These are phyloP conservation scores for Trichoderma sp. DNA, from an alignment of 2,329 filamentous ascomycete genomes.

Conservation along the genomic window DNA sequence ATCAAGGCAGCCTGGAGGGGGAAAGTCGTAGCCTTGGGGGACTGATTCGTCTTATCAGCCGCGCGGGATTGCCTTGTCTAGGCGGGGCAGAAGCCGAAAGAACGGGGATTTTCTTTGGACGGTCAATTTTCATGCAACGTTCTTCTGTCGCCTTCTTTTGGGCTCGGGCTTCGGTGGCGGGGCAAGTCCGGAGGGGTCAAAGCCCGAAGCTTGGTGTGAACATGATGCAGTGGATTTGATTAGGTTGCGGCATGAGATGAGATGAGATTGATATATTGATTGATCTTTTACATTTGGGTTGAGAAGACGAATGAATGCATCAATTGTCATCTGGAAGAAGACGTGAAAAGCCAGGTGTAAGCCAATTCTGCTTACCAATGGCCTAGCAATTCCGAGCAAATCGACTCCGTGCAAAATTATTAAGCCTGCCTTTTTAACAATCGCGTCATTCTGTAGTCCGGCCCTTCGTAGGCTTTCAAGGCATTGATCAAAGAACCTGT, in stretches of 20 bases:
- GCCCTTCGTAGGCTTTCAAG: too few species aligned
- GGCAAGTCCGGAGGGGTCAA: constrained; percentile 8
- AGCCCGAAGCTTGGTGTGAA: background rate
- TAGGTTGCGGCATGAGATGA: too few species aligned
- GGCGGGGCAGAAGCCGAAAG: constrained; percentile 14
- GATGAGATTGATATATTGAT: too few species aligned
- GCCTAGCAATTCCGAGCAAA: background rate
- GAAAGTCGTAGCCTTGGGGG: too few species aligned
- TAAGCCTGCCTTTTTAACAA: background rate
- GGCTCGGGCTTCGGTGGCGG: constrained; percentile 12
- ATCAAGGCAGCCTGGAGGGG: too few species aligned
- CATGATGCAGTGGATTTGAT: background rate
- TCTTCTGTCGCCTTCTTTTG: background rate
- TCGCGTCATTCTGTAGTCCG: background rate
- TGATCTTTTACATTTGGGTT: too few species aligned
- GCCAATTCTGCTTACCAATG: constrained; percentile 17
- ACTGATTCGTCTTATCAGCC: constrained; percentile 5
- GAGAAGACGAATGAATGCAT: background rate
- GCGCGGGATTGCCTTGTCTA: background rate
- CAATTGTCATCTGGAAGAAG: background rate
- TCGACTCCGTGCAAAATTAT: background rate
- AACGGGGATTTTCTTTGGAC: background rate
- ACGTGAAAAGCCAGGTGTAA: constrained; percentile 11
- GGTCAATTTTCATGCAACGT: too few species aligned
- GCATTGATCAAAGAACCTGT: too few species aligned